A percentile compares a stretch with the other conserved stretches of the same genome.
These are phyloP conservation scores for Arthroderma uncinatum DNA, from an alignment of 2,329 filamentous ascomycete species.

Conservation along the genomic window DNA sequence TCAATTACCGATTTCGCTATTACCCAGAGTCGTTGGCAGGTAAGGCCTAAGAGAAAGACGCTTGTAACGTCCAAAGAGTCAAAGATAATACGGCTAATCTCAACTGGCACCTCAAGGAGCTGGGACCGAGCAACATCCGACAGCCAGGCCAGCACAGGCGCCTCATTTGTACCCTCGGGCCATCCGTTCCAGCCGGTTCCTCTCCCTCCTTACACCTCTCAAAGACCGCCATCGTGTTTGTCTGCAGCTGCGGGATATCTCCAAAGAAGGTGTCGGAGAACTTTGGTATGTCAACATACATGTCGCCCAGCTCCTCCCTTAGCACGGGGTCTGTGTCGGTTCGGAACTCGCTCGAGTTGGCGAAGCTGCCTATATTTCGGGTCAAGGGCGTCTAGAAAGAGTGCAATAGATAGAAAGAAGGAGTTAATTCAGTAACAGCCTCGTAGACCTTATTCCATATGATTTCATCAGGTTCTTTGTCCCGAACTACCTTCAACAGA, in stretches of 20 bases:
- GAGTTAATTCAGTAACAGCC: conserved; percentile 15
- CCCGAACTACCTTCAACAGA: background rate
- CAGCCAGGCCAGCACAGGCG: conserved; percentile 21
- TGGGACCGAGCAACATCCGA: background rate
- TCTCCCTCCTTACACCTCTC: conserved; percentile 18
- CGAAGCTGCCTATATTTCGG: conserved; percentile 22
- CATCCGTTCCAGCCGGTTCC: conserved; percentile 22
- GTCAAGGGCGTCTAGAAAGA: conserved; percentile 19
- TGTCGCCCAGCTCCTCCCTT: conserved; percentile 20
- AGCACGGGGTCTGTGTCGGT: conserved; percentile 21
- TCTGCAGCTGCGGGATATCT: conserved; percentile 17
- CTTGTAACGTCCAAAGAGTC: background rate
- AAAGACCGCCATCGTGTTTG: conserved; percentile 18
- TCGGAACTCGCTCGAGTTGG: conserved; percentile 22
- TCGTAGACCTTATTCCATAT: conserved; percentile 19
- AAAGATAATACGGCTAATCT: background rate
- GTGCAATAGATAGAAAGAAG: conserved; percentile 12
- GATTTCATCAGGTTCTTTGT: conserved; percentile 3
- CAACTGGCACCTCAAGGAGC: background rate
- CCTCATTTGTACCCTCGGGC: conserved; percentile 20
- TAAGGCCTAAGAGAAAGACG: background rate
- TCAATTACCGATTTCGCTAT: background rate
- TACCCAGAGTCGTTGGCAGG: background rate
- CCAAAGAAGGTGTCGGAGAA: conserved; percentile 22
- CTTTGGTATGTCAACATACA: conserved; percentile 19